Evolutionary conservation across 257 asterid species (phyloP).

Genomic region (Nicotiana undulata): DNA sequence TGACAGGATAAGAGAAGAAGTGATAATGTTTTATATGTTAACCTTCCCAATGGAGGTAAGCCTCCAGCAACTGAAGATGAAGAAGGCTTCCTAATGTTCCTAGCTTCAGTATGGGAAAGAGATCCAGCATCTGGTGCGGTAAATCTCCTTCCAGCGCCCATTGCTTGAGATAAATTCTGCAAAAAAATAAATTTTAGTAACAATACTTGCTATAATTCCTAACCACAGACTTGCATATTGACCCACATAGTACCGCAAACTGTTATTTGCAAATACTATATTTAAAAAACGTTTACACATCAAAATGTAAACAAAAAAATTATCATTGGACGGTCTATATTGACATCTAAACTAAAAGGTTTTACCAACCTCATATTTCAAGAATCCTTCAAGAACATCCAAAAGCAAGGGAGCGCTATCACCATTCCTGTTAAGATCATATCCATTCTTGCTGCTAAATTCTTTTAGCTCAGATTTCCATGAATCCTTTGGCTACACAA

Average conservation of each 20-base stretch:
- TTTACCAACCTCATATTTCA: slow-evolving; percentile 87
- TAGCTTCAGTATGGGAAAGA: slow-evolving; percentile 49
- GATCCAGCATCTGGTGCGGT: slow-evolving; percentile 50
- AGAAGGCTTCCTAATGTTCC: slow-evolving; percentile 68
- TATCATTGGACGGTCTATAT: not conserved
- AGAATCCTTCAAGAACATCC: slow-evolving; percentile 98
- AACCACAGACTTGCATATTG: not conserved
- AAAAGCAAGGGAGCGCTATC: slow-evolving; percentile 93
- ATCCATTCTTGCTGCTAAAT: slow-evolving; percentile 88
- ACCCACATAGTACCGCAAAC: not conserved
- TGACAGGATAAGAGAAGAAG: not conserved
- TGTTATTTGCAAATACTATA: not conserved
- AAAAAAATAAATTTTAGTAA: slow-evolving; percentile 7
- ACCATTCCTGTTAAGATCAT: slow-evolving; percentile 84
- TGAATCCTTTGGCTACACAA: slow-evolving; percentile 73
- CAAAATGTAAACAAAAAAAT: not conserved
- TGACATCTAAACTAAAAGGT: not conserved
- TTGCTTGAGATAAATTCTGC: slow-evolving; percentile 90
- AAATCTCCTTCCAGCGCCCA: slow-evolving; percentile 68
- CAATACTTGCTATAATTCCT: not conserved
- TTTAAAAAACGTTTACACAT: not conserved
- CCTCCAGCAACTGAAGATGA: slow-evolving; percentile 76
- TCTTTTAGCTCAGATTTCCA: slow-evolving; percentile 96
- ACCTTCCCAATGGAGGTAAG: slow-evolving; percentile 96
- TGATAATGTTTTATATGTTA: not conserved